A percentile compares a stretch with the other conserved stretches of the same genome.
Conservation (phyloP, 2,329 filamentous ascomycete species). For the Hymenoscyphus albidus region DNA sequence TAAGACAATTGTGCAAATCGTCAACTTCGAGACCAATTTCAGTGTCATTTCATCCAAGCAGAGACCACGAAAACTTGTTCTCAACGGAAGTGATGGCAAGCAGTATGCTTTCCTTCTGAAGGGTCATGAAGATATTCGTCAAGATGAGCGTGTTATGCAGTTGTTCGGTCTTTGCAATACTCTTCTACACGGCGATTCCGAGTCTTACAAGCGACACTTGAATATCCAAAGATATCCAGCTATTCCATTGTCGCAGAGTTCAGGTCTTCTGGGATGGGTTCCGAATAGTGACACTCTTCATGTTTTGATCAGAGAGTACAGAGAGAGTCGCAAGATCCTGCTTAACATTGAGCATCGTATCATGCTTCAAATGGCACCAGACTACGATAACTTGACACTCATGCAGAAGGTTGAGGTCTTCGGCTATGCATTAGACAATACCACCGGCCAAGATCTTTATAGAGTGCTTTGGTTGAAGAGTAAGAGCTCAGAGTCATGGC, state of each 20-base stretch:
- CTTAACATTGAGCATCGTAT: conserved; percentile 99
- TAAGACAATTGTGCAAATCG: conserved; percentile 74
- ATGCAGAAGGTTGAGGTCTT: conserved; percentile 99
- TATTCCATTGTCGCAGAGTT: conserved; percentile 96
- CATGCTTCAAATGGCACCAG: conserved; percentile 99
- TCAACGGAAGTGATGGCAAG: conserved; percentile 83
- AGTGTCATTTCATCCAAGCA: conserved; percentile 97
- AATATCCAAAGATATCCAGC: conserved; percentile 94
- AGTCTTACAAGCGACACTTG: conserved; percentile 94
- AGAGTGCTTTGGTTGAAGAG: conserved; percentile 98
- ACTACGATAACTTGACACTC: conserved; percentile 96
- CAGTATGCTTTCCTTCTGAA: conserved; percentile 89
- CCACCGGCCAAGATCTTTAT: conserved; percentile 96
- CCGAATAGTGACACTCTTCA: conserved; percentile 97
- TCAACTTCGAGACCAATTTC: conserved; percentile 84
- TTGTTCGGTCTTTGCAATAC: conserved; percentile 98
- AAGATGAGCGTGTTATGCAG: conserved; percentile 99
- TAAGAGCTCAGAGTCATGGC: conserved; percentile 96
- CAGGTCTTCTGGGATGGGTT: conserved; percentile 92
- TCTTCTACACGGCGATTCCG: conserved; percentile 84
- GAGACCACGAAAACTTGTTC: conserved; percentile 81
- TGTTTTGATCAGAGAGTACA: conserved; percentile 93
- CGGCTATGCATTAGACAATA: conserved; percentile 98
- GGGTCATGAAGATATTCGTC: conserved; percentile 98
- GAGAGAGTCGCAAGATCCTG: conserved; percentile 93